Percentiles rank a stretch among this genome's conserved stretches.
Evolutionary conservation across 2,329 filamentous ascomycete genomes (phyloP).

Genomic region (Sphaerostilbella broomeana): DNA sequence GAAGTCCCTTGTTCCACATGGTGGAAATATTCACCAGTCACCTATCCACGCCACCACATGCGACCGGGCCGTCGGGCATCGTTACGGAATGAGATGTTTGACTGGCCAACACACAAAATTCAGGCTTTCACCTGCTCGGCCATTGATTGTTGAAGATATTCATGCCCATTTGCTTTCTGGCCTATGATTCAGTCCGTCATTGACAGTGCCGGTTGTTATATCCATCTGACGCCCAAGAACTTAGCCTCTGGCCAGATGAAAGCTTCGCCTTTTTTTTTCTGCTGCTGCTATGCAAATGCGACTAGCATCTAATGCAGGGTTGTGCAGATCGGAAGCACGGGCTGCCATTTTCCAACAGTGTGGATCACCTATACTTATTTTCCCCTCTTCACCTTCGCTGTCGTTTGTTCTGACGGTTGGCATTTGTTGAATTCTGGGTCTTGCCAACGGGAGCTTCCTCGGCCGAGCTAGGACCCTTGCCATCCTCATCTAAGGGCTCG

Average conservation of each 20-base stretch:
- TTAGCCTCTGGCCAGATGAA: no score
- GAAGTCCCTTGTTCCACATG: neutral
- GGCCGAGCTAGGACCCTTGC: neutral
- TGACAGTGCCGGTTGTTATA: no score
- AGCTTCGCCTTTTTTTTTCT: neutral
- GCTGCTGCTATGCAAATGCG: neutral
- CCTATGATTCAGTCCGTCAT: no score
- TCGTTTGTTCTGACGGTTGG: conserved; percentile 21
- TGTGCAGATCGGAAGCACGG: neutral
- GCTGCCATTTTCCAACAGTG: neutral
- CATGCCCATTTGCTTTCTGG: no score
- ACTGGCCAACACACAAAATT: neutral
- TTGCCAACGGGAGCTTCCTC: neutral
- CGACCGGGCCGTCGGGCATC: neutral
- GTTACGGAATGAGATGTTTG: neutral
- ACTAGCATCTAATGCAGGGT: neutral
- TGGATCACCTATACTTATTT: neutral
- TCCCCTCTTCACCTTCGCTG: conserved; percentile 18
- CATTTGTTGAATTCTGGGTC: conserved; percentile 5
- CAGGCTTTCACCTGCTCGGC: neutral
- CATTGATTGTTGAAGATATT: no score
- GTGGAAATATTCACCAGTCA: neutral
- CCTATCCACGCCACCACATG: no score
- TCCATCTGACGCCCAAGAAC: no score
- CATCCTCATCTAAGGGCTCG: conserved; percentile 15